Evolutionary conservation across 2,329 filamentous ascomycete genomes (phyloP), one percentile per base, ranked within the genome.

Genomic region (Endoconidiophora laricicola): DNA sequence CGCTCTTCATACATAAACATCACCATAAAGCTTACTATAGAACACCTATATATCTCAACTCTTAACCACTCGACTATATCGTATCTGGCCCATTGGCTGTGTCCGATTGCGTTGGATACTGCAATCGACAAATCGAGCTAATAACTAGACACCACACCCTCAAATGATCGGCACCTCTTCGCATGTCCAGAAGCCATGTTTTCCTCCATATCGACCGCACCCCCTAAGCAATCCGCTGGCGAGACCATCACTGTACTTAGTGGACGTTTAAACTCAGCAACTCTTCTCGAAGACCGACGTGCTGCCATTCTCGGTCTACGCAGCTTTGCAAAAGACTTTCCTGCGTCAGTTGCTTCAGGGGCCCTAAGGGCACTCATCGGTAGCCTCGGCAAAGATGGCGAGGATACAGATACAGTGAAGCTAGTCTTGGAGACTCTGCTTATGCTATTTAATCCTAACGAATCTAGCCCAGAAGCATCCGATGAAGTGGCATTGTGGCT

Each of bases 401-500:
- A 94, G 62, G 91, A 98, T 72, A 83, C 94, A 52, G 91, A 98
- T 64, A 98, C 93, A 4, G 83, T 94, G 62, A 94, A 95, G 66
- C 79, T 94, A 52, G 84, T 94, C 54, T 72, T 98, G 56, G 91
- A 98, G 73, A 98, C 93, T 42, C 69, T 98, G 59, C 71, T 96
- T 62, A 90, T 93, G 80, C 79, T 98, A 39, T 96, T 96, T 63
- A 79, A 66, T 55, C 78, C 78, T 39, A 80, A 80, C 57, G 70
- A 74, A 57, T 69, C 71, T 61, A 93, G 86, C 71, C 76, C 86
- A 29, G 90, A 96, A 72, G 86, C 90, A 49, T 94, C 90, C 12
- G 90, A 96, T 56, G 91, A 98, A 65, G 93, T 98, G 58, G 83
- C 83, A 16, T 70, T 96, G 24, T 98, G 91, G 87, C 73, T 98